Evolutionary conservation across 768 basidiomycete species (phyloP), one percentile per base, ranked within the genome.

Genomic region (Imleria badia): DNA sequence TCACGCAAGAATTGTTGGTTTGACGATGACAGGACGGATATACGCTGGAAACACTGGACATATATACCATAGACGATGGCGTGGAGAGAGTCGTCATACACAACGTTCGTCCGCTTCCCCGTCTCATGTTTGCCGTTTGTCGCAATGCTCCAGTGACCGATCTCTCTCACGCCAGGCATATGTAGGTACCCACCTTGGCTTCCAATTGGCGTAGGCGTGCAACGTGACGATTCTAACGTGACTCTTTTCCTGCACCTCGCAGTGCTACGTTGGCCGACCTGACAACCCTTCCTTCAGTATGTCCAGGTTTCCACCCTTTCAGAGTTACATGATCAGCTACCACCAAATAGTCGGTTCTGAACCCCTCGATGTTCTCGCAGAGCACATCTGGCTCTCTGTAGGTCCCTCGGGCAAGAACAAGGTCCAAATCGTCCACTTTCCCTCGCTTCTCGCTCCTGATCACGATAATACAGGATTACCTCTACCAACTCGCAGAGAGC

Each of bases 361-460:
- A 67, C 84, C 88, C 0, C 73, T 94, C n/a, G 81, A 85, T 36
- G 52, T 61, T 3, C 81, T 95, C 5, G 85, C 92, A 0, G 63
- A 79, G 31, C 76, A 76, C 5, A 96, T 98, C 46, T 87, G 85
- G 80, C 69, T 72, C 23, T 85, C 89, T 0, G 78, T 83, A 0
- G 95, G 95, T 1, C 94, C 94, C 0, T 97, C 94, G 0, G 95
- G 95, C 1, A 81, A 75, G 3, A 98, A 98, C 75, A 95, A 94
- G 77, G 94, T 89, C 39, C 26, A 11, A 26, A 7, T 3, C 5
- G 14, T 19, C 15, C 12, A 5, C 23, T 10, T n/a, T 19, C 17
- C 17, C 23, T 15, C 15, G n/a, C 13, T 13, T n/a, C 10, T 19
- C 45, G 6, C 7, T 30, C 13, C n/a, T 22, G 2, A 38, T n/a